A percentile compares a stretch with the other conserved stretches of the same genome.
Evolutionary conservation across 1,284 basidiomycete species (phyloP).

Genomic region (Thecaphora thlaspeos): DNA sequence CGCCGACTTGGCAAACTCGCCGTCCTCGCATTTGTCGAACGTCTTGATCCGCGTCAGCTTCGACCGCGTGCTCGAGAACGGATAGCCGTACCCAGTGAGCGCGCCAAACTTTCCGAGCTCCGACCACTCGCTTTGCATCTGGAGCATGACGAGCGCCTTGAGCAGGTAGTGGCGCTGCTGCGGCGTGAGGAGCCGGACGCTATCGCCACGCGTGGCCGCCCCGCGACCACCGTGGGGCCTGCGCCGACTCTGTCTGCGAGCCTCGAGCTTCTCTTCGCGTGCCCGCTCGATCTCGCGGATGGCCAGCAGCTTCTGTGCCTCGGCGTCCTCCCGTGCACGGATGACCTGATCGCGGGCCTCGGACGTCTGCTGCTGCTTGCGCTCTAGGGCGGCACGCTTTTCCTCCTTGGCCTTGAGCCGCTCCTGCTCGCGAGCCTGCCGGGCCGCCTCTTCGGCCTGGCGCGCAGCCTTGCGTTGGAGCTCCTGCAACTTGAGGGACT

Average conservation of each 20-base stretch:
- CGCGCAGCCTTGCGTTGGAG: slow-evolving; percentile 8
- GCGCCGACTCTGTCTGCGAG: slow-evolving; percentile 23
- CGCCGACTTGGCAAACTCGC: slow-evolving; percentile 36
- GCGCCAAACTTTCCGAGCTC: slow-evolving; percentile 49
- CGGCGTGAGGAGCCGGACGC: slow-evolving; percentile 37
- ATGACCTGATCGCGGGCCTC: slow-evolving; percentile 25
- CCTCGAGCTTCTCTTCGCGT: slow-evolving; percentile 23
- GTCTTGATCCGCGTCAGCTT: slow-evolving; percentile 42
- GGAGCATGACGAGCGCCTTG: slow-evolving; percentile 53
- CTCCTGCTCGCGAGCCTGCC: no score
- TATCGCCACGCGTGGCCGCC: slow-evolving; percentile 12
- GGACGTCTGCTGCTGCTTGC: slow-evolving; percentile 24
- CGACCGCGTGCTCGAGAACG: slow-evolving; percentile 43
- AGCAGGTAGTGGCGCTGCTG: slow-evolving; percentile 53
- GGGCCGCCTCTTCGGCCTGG: slow-evolving; percentile 17
- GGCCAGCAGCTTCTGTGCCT: slow-evolving; percentile 25
- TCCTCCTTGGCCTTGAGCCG: slow-evolving; percentile 11
- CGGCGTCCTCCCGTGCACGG: slow-evolving; percentile 26
- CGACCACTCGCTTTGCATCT: slow-evolving; percentile 50
- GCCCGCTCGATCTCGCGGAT: slow-evolving; percentile 22
- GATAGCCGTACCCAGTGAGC: slow-evolving; percentile 51
- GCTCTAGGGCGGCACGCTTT: slow-evolving; percentile 19
- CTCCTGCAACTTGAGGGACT: slow-evolving; percentile 2
- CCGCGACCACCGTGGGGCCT: slow-evolving; percentile 18
- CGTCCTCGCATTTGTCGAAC: slow-evolving; percentile 29